Evolutionary conservation across 176 grass and related monocot species (phyloP).

Genomic region (Rhynchospora pubera): DNA sequence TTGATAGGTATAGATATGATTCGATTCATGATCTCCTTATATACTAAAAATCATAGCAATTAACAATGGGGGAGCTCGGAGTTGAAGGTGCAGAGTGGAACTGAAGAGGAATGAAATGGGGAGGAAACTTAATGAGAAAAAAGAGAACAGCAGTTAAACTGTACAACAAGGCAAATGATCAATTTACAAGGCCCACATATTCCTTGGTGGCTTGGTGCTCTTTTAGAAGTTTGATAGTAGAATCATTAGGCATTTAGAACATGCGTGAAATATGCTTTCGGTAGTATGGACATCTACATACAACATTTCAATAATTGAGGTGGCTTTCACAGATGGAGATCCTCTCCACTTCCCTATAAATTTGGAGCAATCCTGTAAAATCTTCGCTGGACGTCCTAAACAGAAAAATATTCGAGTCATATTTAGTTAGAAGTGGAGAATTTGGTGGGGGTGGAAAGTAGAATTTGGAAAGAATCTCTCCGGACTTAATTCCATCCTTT

Average conservation of each 20-base stretch:
- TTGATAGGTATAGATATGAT: neutral
- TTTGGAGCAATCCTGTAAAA: neutral
- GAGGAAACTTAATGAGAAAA: neutral
- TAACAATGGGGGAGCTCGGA: neutral
- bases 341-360: neutral
- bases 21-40: neutral
- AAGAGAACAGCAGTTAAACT: neutral
- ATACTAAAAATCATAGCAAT: slow-evolving; percentile 1
- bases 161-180: neutral
- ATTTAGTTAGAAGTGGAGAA: neutral
- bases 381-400: neutral
- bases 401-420: neutral
- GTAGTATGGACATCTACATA: neutral
- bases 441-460: neutral
- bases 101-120: neutral
- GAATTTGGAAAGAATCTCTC: too few relatives aligned
- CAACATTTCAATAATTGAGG: neutral
- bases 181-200: neutral
- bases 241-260: neutral
- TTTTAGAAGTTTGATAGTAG: neutral
- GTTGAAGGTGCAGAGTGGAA: neutral
- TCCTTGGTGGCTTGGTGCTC: neutral
- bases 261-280: neutral
- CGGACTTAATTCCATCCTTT: too few relatives aligned
- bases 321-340: neutral